Evolutionary conservation across 1,284 basidiomycete species (phyloP).

Genomic region (Cryptococcus sp.): DNA sequence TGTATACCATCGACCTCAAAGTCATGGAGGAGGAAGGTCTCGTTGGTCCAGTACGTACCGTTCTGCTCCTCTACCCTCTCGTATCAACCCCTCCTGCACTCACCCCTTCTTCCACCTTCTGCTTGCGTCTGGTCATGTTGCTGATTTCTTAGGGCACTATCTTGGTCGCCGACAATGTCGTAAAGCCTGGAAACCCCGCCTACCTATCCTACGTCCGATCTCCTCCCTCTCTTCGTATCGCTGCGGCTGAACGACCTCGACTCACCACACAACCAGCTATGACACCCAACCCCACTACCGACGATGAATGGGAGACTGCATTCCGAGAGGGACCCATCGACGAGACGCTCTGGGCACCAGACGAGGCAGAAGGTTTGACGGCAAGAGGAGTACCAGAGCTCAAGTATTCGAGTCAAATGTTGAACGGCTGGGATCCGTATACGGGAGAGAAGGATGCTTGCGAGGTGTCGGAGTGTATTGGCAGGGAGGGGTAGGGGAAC

Average conservation of each 20-base stretch:
- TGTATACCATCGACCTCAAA: constrained; percentile 39
- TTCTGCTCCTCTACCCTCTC: neutral
- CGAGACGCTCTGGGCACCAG: constrained; percentile 34
- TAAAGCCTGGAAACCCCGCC: constrained; percentile 39
- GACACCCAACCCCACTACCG: constrained; percentile 24
- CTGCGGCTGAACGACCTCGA: constrained; percentile 11
- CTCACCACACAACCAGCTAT: constrained; percentile 17
- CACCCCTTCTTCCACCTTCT: too few species aligned
- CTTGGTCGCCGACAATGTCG: constrained; percentile 38
- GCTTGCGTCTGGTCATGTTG: neutral
- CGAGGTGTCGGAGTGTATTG: constrained; percentile 33
- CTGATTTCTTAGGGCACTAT: constrained; percentile 25
- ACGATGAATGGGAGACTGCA: constrained; percentile 26
- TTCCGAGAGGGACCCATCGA: constrained; percentile 32
- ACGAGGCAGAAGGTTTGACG: constrained; percentile 29
- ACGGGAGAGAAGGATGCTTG: constrained; percentile 39
- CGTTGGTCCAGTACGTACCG: constrained; percentile 28
- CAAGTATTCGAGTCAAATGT: constrained; percentile 31
- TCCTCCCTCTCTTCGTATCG: constrained; percentile 24
- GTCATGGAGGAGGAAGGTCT: constrained; percentile 37
- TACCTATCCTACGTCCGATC: constrained; percentile 38
- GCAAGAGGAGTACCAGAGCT: constrained; percentile 30
- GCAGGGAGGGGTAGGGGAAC: constrained; percentile 14
- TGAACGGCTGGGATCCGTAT: constrained; percentile 38
- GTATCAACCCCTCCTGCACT: neutral